Evolutionary conservation across 2,329 filamentous ascomycete species (phyloP).

Genomic region (Cytospora schulzeri): DNA sequence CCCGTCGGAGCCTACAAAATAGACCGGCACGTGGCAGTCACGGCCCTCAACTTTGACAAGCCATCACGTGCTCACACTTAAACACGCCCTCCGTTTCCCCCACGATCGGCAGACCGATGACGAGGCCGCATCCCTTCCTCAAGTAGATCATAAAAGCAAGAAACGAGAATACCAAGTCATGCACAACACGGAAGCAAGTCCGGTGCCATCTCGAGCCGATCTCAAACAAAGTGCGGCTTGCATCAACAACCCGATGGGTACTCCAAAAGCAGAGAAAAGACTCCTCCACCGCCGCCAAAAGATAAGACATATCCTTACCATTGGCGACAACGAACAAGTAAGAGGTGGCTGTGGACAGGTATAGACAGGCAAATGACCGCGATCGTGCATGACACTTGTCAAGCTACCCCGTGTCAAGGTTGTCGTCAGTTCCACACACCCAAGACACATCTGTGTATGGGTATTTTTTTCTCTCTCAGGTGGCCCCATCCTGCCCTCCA

Average conservation of each 20-base stretch:
- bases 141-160: background rate
- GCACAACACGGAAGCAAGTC: background rate
- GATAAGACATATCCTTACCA: constrained; percentile 11
- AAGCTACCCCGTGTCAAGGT: constrained; percentile 9
- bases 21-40: background rate
- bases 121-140: background rate
- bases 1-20: background rate
- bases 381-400: constrained; percentile 11
- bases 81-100: constrained; percentile 5
- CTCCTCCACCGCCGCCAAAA: background rate
- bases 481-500: constrained; percentile 13
- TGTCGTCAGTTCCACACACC: constrained; percentile 19
- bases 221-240: background rate
- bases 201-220: background rate
- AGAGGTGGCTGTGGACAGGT: background rate
- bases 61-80: constrained; percentile 12
- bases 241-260: background rate
- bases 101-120: constrained; percentile 7
- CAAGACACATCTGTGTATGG: background rate
- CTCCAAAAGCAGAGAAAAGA: background rate
- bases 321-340: constrained; percentile 3
- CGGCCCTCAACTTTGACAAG: constrained; percentile 18
- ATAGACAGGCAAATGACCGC: constrained; percentile 16
- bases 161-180: background rate
- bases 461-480: background rate